These are phyloP conservation scores for Adansonia madagascariensis DNA, from an alignment of 441 rosid genomes.

Conservation along the genomic window DNA sequence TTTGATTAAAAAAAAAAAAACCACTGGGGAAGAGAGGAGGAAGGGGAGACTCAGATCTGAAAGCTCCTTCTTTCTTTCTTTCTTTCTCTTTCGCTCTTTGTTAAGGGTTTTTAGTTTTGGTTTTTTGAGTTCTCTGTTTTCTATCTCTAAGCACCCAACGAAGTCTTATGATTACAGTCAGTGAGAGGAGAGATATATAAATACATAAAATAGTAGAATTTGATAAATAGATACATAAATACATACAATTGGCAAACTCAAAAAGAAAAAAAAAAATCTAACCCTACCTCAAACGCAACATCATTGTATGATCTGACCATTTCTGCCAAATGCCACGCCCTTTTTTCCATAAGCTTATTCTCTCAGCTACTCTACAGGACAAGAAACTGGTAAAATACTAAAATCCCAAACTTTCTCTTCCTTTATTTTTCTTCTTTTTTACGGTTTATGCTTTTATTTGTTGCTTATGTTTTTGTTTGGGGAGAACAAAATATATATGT, in stretches of 20 bases:
- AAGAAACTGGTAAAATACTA: conserved; percentile 66
- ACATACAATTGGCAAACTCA: conserved; percentile 10
- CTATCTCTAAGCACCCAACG: conserved; percentile 22
- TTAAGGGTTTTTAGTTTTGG: too few species aligned
- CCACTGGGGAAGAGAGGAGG: conserved; percentile 27
- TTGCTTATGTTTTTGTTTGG: conserved; percentile 13
- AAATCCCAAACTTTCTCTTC: conserved; percentile 17
- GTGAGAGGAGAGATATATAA: neutral
- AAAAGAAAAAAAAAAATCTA: neutral
- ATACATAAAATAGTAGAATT: neutral
- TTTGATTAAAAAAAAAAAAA: conserved; percentile 35
- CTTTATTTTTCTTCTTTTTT: neutral
- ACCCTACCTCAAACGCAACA: conserved; percentile 13
- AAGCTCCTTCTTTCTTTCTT: conserved; percentile 15
- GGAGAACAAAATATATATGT: neutral
- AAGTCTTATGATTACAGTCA: conserved; percentile 24
- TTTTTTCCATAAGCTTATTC: conserved; percentile 85
- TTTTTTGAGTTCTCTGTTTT: neutral
- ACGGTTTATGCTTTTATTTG: neutral
- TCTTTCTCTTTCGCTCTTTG: neutral
- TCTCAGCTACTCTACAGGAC: conserved; percentile 68
- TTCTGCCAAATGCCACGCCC: conserved; percentile 78
- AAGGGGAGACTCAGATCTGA: conserved; percentile 47
- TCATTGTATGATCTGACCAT: conserved; percentile 27
- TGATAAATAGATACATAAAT: neutral